These are phyloP conservation scores for Lepidium africanum DNA, from an alignment of 345 rosid genomes.

Conservation along the genomic window DNA sequence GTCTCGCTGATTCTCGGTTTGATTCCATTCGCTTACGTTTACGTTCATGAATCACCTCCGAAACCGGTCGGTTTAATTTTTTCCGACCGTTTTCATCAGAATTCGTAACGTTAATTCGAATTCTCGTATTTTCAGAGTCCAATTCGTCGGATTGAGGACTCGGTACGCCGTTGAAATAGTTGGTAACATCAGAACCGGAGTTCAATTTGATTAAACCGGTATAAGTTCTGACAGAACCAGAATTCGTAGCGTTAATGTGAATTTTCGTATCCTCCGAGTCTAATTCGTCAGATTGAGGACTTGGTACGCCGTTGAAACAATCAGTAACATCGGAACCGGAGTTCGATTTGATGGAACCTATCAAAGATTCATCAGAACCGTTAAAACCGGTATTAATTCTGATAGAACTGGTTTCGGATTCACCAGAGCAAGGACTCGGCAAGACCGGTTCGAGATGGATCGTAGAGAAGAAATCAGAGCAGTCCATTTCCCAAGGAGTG, in stretches of 20 bases:
- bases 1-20: slow-evolving; percentile 85
- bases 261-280: background rate
- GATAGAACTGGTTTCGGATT: slow-evolving; percentile 12
- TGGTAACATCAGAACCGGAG: background rate
- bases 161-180: background rate
- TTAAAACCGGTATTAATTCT: slow-evolving; percentile 1
- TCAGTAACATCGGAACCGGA: background rate
- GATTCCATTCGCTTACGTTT: slow-evolving; percentile 74
- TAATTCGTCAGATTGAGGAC: background rate
- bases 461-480: slow-evolving; percentile 24
- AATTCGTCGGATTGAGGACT: background rate
- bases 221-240: background rate
- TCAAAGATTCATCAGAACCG: slow-evolving; percentile 7
- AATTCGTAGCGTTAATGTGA: slow-evolving; percentile 6
- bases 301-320: background rate
- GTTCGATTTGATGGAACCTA: slow-evolving; percentile 1
- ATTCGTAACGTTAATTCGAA: slow-evolving; percentile 9
- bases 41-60: slow-evolving; percentile 46
- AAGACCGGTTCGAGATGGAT: slow-evolving; percentile 20
- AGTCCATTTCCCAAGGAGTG: slow-evolving; percentile 45
- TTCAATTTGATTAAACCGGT: slow-evolving; percentile 8
- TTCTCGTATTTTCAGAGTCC: background rate
- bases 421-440: slow-evolving; percentile 15
- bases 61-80: slow-evolving; percentile 7
- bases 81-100: background rate